Percentiles rank a stretch among this genome's conserved stretches.
Conservation (phyloP, 192 early-diverging fungal genomes). For the Umbelopsis ramanniana region DNA sequence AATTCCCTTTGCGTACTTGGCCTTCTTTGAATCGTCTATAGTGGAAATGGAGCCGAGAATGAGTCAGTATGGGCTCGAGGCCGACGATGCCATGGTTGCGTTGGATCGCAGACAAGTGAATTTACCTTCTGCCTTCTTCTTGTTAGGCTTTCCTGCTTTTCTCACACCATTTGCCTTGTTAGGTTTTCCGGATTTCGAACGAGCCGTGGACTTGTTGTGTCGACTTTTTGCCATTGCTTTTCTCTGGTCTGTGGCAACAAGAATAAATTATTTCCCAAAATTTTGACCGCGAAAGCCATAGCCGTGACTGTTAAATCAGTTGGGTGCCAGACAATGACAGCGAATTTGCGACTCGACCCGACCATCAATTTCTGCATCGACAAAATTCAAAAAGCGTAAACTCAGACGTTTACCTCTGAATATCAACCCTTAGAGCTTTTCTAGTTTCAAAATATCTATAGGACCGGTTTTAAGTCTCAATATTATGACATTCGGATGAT, state of each 20-base stretch:
- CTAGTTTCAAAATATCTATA: too few species aligned
- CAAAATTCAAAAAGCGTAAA: too few species aligned
- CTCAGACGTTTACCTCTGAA: too few species aligned
- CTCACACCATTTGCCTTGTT: background rate
- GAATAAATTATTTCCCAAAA: background rate
- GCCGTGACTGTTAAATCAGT: background rate
- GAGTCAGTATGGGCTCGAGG: background rate
- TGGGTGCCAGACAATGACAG: too few species aligned
- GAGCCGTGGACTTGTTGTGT: background rate
- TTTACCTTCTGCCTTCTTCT: constrained; percentile 1
- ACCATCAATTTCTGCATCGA: too few species aligned
- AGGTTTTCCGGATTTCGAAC: background rate
- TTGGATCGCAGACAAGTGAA: background rate
- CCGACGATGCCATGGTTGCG: background rate
- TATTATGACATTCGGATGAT: too few species aligned
- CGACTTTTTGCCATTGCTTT: constrained; percentile 13
- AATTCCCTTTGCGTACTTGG: background rate
- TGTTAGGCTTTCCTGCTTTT: background rate
- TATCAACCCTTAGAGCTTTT: too few species aligned
- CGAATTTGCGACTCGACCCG: too few species aligned
- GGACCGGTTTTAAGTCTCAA: too few species aligned
- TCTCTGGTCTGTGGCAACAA: background rate
- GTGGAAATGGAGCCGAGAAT: background rate
- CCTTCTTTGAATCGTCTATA: background rate
- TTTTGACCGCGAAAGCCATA: background rate